Percentiles rank a stretch among this genome's conserved stretches.
Conservation (phyloP, 2,329 filamentous ascomycete species). For the Cladophialophora yegresii region DNA sequence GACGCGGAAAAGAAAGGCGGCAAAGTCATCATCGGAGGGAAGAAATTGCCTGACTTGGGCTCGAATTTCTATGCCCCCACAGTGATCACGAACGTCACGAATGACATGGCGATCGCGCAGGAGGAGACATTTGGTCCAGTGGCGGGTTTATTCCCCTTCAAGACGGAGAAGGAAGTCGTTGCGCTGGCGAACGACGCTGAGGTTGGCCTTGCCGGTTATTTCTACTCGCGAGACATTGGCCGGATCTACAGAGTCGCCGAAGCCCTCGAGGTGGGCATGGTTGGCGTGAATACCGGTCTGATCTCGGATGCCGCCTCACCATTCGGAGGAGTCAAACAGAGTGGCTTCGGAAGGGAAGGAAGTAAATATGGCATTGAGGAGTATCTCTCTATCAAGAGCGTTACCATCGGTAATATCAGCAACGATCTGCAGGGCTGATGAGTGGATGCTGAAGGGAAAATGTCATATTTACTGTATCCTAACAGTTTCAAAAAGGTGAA, state of each 20-base stretch:
- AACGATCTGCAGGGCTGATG: constrained; percentile 54
- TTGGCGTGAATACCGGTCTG: constrained; percentile 70
- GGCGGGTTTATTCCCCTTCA: constrained; percentile 84
- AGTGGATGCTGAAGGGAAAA: not conserved
- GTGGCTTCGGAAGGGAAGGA: constrained; percentile 77
- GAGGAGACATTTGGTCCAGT: constrained; percentile 98
- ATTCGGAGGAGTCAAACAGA: constrained; percentile 82
- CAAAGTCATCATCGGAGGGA: constrained; percentile 72
- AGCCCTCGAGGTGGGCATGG: constrained; percentile 55
- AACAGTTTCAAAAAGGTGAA: not conserved
- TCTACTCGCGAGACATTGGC: constrained; percentile 70
- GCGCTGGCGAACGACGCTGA: constrained; percentile 76
- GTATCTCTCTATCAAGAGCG: constrained; percentile 72
- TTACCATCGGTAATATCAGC: constrained; percentile 65
- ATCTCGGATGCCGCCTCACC: constrained; percentile 57
- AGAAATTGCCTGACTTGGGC: constrained; percentile 72
- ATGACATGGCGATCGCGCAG: constrained; percentile 76
- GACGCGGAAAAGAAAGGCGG: constrained; percentile 78
- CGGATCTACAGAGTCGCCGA: constrained; percentile 63
- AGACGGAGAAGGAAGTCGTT: constrained; percentile 85
- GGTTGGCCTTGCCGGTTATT: constrained; percentile 91
- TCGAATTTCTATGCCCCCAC: constrained; percentile 88
- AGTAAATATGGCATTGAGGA: constrained; percentile 71
- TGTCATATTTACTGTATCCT: not conserved
- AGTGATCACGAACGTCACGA: constrained; percentile 81